Conservation (phyloP, 495 filamentous ascomycete species). For the Hapsidospora chrysogenum region DNA sequence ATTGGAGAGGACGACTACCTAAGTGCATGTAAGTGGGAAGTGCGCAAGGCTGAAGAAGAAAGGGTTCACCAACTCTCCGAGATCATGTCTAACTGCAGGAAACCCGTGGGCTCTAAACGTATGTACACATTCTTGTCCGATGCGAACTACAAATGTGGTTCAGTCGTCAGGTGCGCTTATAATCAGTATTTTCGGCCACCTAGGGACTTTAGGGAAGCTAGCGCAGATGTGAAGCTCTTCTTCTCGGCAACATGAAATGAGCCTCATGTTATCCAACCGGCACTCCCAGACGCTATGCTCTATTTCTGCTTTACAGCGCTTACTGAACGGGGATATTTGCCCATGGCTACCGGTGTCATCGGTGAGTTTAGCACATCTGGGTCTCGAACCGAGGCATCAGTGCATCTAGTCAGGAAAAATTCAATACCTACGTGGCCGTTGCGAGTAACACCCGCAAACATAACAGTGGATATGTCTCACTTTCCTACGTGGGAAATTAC, state of each 20-base stretch:
- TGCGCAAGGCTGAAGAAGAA: background rate
- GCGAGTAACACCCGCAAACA: background rate
- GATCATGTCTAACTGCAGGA: background rate
- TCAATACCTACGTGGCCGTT: background rate
- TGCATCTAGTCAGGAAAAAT: background rate
- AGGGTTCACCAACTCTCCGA: background rate
- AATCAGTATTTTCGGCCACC: background rate
- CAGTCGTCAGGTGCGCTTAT: background rate
- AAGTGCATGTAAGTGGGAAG: background rate
- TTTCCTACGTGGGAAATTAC: background rate
- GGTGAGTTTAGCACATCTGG: background rate
- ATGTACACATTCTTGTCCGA: background rate
- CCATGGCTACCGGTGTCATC: background rate
- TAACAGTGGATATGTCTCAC: background rate
- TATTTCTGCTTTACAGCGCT: background rate
- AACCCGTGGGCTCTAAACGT: background rate
- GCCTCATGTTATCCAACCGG: background rate
- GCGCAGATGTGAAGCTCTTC: background rate
- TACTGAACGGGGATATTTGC: background rate
- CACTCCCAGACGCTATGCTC: background rate
- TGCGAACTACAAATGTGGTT: background rate
- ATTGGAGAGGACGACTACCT: background rate
- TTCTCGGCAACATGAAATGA: background rate
- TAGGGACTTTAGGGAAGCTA: background rate
- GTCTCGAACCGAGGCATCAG: background rate